Conservation (phyloP, 345 rosid genomes). For the Sisymbrium altissimum region DNA sequence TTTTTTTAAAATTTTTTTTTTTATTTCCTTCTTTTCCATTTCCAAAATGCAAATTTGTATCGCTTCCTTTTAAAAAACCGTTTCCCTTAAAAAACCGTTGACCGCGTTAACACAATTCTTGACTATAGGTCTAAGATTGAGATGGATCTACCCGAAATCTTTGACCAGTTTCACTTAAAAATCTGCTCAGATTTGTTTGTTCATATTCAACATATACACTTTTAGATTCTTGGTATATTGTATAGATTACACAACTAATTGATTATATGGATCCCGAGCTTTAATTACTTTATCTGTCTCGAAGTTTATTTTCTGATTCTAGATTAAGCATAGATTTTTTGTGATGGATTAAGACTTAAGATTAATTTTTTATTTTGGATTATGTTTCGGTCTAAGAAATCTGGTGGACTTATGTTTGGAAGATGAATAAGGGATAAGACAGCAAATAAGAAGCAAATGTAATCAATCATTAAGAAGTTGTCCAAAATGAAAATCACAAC, state of each 20-base stretch:
- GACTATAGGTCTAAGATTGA: too few species aligned
- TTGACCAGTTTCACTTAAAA: too few species aligned
- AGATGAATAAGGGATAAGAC: background rate
- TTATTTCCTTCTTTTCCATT: too few species aligned
- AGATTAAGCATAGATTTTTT: background rate
- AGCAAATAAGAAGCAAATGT: background rate
- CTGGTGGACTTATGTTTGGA: background rate
- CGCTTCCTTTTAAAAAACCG: too few species aligned
- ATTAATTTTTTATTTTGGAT: too few species aligned
- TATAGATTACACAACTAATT: background rate
- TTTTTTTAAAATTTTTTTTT: too few species aligned
- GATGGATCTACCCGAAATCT: too few species aligned
- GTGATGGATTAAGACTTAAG: background rate
- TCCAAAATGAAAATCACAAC: background rate
- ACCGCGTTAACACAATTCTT: too few species aligned
- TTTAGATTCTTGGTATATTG: background rate
- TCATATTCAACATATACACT: too few species aligned
- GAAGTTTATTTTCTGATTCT: background rate
- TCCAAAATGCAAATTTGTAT: too few species aligned
- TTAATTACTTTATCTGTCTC: background rate
- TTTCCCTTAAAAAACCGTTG: too few species aligned
- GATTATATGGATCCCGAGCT: background rate
- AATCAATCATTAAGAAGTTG: background rate
- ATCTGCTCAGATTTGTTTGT: background rate
- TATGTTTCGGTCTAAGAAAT: background rate